phyloP scores from a whole-genome alignment of 2,329 filamentous ascomycete genomes.

The Fusarium nanum region DNA sequence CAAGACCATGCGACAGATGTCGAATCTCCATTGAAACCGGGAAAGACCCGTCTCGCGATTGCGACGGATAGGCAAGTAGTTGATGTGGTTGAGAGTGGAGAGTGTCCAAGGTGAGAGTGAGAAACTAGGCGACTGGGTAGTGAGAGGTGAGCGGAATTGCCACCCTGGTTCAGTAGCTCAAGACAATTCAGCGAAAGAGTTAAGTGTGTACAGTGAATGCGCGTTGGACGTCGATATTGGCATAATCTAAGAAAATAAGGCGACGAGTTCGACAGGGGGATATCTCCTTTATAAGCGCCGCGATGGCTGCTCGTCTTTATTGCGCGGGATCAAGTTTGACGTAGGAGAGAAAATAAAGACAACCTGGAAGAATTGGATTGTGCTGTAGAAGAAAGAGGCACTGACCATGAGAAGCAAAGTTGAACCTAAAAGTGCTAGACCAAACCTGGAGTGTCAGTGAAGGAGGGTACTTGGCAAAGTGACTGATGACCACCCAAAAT shows the following conservation, averaged over 20 bases:
- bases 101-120: slow-evolving; percentile 1
- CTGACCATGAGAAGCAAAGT: slow-evolving; percentile 21
- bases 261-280: background rate
- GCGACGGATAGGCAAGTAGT: slow-evolving; percentile 31
- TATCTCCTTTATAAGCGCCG: background rate
- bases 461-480: slow-evolving; percentile 3
- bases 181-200: slow-evolving; percentile 22
- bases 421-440: slow-evolving; percentile 22
- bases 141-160: slow-evolving; percentile 36
- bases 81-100: slow-evolving; percentile 20
- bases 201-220: slow-evolving; percentile 20
- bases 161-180: slow-evolving; percentile 22
- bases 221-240: slow-evolving; percentile 13
- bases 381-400: slow-evolving; percentile 19
- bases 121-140: slow-evolving; percentile 24
- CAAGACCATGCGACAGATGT: slow-evolving; percentile 26
- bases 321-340: slow-evolving; percentile 11
- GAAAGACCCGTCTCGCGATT: slow-evolving; percentile 29
- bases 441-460: slow-evolving; percentile 2
- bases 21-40: slow-evolving; percentile 42
- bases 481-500: slow-evolving; percentile 7
- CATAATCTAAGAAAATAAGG: slow-evolving; percentile 17
- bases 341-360: slow-evolving; percentile 25
- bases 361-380: background rate
- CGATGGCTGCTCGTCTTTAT: background rate